Evolutionary conservation across 805 yeast genomes (phyloP), one percentile per base, ranked within the genome.

Genomic region (Schwanniomyces vanrijiae): DNA sequence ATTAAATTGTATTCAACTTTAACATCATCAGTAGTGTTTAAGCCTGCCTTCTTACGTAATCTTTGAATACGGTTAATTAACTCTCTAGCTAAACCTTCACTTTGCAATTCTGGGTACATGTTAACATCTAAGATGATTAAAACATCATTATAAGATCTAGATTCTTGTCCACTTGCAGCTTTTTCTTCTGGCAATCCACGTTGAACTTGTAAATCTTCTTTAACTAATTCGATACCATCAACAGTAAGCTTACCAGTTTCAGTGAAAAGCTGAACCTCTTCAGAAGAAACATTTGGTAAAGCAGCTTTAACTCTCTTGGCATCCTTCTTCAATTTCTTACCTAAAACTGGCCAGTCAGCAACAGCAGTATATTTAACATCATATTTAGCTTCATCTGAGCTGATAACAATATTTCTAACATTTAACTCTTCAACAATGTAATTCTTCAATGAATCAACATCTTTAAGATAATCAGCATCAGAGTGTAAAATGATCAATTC

Each of bases 321-420:
- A 60, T 91, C 98, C 65, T 85, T 84, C 83, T 90, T 92, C 70
- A 94, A 81, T 73, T 94, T 94, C 80, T 92, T 94, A 74, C 99
- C 99, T 57, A 94, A 80, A 18, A 90, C 89, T 48, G 98, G 96
- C 99, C 99, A 94, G 75, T 94, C 99, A 42, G 99, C 99, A 68
- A 88, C 95, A 37, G 92, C 97, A 54, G 80, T 82, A 77, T 91
- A 92, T 65, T 86, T 88, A 51, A 94, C 98, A 60, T 91, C 94
- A 65, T 91, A 92, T 63, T 86, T 84, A 58, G 78, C 84, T 75
- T 94, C 99, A 64, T 94, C 97, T 20, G 88, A 78, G 18, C 97
- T 90, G 59, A 94, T 85, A 59, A 89, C 75, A 45, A 94, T 38
- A 57, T 88, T 94, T 69, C 96, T 87, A 50, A 94, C 87, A 64